These are phyloP conservation scores for Russula ochroleuca DNA, from an alignment of 768 basidiomycete genomes.

Conservation along the genomic window DNA sequence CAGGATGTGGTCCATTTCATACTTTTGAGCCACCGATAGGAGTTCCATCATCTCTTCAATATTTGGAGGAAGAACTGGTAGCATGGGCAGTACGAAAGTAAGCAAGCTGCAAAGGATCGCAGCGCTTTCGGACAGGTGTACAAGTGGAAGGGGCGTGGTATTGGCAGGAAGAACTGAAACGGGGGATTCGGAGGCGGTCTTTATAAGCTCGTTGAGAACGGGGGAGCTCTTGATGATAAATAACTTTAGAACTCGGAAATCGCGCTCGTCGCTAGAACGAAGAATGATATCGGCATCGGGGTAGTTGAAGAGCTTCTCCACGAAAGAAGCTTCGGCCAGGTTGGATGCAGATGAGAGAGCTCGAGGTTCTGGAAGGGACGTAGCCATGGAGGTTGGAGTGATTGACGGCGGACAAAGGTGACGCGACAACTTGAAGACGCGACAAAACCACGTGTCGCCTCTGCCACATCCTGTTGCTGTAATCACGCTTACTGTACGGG, in stretches of 20 bases:
- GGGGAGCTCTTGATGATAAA: constrained; percentile 42
- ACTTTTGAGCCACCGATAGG: constrained; percentile 10
- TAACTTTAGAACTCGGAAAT: constrained; percentile 43
- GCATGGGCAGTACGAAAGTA: constrained; percentile 1
- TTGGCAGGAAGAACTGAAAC: too few species aligned
- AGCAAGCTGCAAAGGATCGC: constrained; percentile 2
- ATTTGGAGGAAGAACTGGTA: background rate
- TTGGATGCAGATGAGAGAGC: background rate
- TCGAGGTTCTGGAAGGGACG: background rate
- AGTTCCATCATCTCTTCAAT: constrained; percentile 5
- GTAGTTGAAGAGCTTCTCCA: constrained; percentile 34
- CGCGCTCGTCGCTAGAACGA: constrained; percentile 40
- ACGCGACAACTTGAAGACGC: too few species aligned
- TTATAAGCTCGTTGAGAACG: constrained; percentile 33
- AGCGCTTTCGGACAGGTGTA: background rate
- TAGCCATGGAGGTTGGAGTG: background rate
- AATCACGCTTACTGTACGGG: too few species aligned
- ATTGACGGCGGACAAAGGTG: too few species aligned
- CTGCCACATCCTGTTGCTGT: too few species aligned
- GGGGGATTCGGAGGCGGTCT: constrained; percentile 21
- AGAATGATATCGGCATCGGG: constrained; percentile 42
- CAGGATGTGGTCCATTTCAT: constrained; percentile 1
- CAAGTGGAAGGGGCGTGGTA: background rate
- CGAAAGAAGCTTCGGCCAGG: background rate
- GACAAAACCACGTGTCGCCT: too few species aligned